Conservation (phyloP, 2,329 filamentous ascomycete genomes). For the Exophiala lecanii-corni region DNA sequence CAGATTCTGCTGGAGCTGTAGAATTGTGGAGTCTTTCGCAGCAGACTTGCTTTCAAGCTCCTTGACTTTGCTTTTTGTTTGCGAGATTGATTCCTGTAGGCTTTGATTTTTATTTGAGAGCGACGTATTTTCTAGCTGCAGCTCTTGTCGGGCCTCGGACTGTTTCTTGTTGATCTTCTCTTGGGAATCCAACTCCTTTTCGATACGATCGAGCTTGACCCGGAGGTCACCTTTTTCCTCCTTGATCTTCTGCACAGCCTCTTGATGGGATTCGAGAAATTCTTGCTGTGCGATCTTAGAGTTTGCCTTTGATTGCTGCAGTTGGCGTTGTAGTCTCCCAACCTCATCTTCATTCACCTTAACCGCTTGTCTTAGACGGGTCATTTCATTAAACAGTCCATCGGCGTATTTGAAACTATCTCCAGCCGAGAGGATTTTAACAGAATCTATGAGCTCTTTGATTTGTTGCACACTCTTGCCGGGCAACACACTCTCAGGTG, state of each 20-base stretch:
- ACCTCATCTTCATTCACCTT: slow-evolving; percentile 1
- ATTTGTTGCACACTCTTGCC: not conserved
- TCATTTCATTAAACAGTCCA: not conserved
- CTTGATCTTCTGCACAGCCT: not conserved
- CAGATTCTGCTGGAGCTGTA: slow-evolving; percentile 1
- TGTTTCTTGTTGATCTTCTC: slow-evolving; percentile 1
- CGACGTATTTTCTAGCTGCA: not conserved
- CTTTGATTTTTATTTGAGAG: not conserved
- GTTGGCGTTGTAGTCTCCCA: not conserved
- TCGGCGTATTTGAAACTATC: slow-evolving; percentile 1
- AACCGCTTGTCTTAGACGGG: not conserved
- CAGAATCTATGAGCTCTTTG: slow-evolving; percentile 3
- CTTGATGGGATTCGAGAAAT: not conserved
- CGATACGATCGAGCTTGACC: not conserved
- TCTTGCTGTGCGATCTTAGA: slow-evolving; percentile 1
- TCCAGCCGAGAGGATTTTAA: slow-evolving; percentile 1
- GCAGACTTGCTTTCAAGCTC: slow-evolving; percentile 1
- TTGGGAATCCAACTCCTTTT: slow-evolving; percentile 1
- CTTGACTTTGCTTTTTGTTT: not conserved
- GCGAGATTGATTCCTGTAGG: not conserved
- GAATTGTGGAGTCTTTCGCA: not conserved
- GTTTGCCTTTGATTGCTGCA: slow-evolving; percentile 1
- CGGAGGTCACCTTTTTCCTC: not conserved
- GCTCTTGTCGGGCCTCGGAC: not conserved
- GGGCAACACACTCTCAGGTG: not conserved